phyloP scores from a whole-genome alignment of 352 stramenopile genomes.

The Blastocystis sp. region DNA sequence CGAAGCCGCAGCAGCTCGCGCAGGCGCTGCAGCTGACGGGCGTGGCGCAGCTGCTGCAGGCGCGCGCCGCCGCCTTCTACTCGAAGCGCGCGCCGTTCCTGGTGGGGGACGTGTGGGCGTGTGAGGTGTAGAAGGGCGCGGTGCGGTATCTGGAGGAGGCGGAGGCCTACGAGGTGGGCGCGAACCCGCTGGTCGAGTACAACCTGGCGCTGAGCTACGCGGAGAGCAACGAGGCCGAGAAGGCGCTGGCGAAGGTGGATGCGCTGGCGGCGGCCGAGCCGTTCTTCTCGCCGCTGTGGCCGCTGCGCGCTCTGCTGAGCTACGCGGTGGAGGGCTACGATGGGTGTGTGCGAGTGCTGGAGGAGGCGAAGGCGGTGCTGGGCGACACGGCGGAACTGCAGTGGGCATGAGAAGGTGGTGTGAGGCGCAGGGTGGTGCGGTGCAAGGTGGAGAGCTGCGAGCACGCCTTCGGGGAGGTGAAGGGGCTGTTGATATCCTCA shows the following conservation, averaged over 20 bases:
- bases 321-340: not conserved
- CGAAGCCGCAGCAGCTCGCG: not conserved
- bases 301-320: not conserved
- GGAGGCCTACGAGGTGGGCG: not conserved
- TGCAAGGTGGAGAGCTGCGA: not conserved
- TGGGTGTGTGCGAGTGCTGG: not conserved
- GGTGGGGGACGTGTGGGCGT: not conserved
- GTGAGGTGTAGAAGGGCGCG: not conserved
- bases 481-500: not conserved
- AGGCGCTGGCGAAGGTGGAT: not conserved
- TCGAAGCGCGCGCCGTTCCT: not conserved
- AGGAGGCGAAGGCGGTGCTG: not conserved
- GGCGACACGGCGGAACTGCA: not conserved
- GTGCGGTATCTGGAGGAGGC: not conserved
- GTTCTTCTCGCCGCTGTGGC: conserved; percentile 3
- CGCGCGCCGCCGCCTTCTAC: not conserved
- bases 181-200: conserved; percentile 1
- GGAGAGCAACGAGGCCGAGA: not conserved
- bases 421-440: not conserved
- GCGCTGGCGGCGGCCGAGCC: not conserved
- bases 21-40: not conserved
- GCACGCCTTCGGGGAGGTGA: not conserved
- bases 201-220: not conserved
- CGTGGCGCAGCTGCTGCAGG: not conserved
- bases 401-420: not conserved